Percentiles rank a stretch among this genome's conserved stretches.
phyloP scores from a whole-genome alignment of 768 basidiomycete species.

The Pleurotus platypus region DNA sequence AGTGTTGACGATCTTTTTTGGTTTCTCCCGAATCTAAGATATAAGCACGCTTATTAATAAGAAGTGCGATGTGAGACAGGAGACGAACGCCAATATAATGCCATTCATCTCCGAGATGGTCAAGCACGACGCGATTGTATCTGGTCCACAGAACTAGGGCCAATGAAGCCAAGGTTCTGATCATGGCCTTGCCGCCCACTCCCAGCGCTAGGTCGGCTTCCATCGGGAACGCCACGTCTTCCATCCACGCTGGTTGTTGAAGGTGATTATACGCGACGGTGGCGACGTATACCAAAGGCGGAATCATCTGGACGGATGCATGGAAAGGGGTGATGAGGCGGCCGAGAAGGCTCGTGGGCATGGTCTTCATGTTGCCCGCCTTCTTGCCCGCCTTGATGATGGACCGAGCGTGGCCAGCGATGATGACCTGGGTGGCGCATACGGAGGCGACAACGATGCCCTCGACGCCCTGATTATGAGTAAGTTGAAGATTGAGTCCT shows the following conservation, averaged over 20 bases:
- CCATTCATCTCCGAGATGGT: conserved; percentile 22
- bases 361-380: conserved; percentile 14
- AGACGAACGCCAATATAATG: conserved; percentile 27
- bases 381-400: conserved; percentile 10
- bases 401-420: neutral
- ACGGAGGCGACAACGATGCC: conserved; percentile 11
- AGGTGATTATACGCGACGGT: conserved; percentile 24
- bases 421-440: neutral
- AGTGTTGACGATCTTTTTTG: conserved; percentile 17
- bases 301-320: conserved; percentile 15
- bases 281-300: conserved; percentile 24
- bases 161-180: conserved; percentile 23
- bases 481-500: conserved; percentile 15
- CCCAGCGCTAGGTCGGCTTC: conserved; percentile 12
- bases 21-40: conserved; percentile 21
- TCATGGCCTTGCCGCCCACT: conserved; percentile 19
- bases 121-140: conserved; percentile 10
- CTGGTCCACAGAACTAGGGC: conserved; percentile 17
- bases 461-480: conserved; percentile 19
- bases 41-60: neutral
- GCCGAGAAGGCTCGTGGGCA: conserved; percentile 16
- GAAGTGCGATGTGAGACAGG: neutral
- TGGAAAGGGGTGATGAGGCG: conserved; percentile 25
- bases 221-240: conserved; percentile 18
- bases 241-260: conserved; percentile 32